phyloP scores from a whole-genome alignment of 1,284 basidiomycete genomes.

The Irpex sp. region DNA sequence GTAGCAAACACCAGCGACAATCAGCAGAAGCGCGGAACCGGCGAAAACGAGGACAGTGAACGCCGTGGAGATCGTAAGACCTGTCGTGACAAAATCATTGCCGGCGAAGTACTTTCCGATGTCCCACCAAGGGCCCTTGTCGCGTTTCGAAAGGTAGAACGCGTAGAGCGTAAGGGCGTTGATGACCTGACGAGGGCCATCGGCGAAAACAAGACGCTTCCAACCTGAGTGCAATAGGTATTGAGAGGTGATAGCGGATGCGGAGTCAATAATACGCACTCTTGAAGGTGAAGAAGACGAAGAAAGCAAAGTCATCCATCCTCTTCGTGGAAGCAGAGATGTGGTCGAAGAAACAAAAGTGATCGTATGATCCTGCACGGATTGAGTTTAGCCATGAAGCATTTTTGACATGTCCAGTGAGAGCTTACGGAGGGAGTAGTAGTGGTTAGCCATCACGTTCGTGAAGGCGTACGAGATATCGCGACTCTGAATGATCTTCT shows the following conservation, averaged over 20 bases:
- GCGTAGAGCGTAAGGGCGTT: conserved; percentile 93
- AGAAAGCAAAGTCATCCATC: conserved; percentile 97
- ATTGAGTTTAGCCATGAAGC: neutral
- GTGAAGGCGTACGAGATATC: conserved; percentile 98
- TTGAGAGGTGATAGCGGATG: conserved; percentile 5
- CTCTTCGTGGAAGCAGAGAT: conserved; percentile 95
- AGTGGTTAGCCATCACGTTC: conserved; percentile 95
- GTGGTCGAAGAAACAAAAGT: conserved; percentile 97
- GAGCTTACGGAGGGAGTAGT: conserved; percentile 82
- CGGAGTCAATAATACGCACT: conserved; percentile 46
- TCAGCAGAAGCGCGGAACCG: conserved; percentile 78
- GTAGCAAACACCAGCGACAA: conserved; percentile 85
- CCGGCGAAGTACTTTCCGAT: conserved; percentile 64
- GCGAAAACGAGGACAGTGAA: conserved; percentile 89
- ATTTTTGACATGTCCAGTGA: conserved; percentile 4
- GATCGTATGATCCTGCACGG: conserved; percentile 81
- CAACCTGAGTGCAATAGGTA: conserved; percentile 57
- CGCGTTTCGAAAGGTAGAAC: conserved; percentile 78
- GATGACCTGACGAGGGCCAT: conserved; percentile 97
- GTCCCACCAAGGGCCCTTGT: conserved; percentile 65
- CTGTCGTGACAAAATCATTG: conserved; percentile 74
- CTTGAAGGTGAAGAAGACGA: conserved; percentile 99
- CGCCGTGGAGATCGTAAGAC: conserved; percentile 84
- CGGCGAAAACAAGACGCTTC: conserved; percentile 92
- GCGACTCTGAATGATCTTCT: conserved; percentile 89